Conservation (phyloP, 495 filamentous ascomycete species). For the Barbatosphaeria neglecta region DNA sequence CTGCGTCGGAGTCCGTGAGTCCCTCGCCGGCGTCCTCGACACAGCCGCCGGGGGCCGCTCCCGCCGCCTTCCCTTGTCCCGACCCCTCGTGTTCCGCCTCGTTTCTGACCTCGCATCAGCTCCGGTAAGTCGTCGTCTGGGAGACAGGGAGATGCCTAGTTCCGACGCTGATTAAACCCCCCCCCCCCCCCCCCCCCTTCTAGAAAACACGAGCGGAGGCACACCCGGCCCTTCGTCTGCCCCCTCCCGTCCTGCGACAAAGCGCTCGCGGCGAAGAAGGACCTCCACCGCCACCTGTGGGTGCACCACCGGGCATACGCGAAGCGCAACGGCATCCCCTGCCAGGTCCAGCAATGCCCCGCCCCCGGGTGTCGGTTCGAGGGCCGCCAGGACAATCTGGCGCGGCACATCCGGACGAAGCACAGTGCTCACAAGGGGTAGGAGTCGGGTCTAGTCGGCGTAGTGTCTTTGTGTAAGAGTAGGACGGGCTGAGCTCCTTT, state of each 20-base stretch:
- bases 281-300: not conserved
- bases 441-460: too few species aligned
- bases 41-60: not conserved
- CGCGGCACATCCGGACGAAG: not conserved
- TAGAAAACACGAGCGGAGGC: not conserved
- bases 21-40: not conserved
- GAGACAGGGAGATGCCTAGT: too few species aligned
- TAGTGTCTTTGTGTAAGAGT: too few species aligned
- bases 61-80: not conserved
- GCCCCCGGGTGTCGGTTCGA: not conserved
- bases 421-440: too few species aligned
- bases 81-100: not conserved
- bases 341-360: not conserved
- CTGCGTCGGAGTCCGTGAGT: not conserved
- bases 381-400: not conserved
- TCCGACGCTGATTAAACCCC: not conserved
- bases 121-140: not conserved
- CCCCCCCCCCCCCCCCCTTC: too few species aligned
- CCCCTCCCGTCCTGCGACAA: not conserved
- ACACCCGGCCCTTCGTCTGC: not conserved
- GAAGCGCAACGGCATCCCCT: not conserved
- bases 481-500: too few species aligned
- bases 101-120: not conserved
- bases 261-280: not conserved
- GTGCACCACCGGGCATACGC: not conserved